Conservation (phyloP, 345 rosid genomes). For the Euphorbia peplus region DNA sequence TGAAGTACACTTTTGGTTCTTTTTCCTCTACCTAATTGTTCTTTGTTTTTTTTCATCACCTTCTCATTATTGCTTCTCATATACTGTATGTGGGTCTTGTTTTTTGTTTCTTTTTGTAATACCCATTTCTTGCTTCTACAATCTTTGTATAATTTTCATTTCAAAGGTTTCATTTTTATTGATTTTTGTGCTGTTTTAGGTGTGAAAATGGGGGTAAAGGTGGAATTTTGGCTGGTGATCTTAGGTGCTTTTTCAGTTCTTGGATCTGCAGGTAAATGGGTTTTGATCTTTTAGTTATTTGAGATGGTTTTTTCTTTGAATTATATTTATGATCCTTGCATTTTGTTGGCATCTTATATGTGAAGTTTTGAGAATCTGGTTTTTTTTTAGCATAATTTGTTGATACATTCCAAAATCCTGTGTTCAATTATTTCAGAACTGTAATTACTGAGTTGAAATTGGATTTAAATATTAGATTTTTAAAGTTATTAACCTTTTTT, state of each 20-base stretch:
- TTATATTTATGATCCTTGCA: conserved; percentile 18
- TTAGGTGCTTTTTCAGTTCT: conserved; percentile 31
- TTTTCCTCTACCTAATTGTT: conserved; percentile 27
- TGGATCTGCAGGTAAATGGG: conserved; percentile 59
- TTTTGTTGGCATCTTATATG: neutral
- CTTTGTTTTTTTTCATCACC: neutral
- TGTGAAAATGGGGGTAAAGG: conserved; percentile 34
- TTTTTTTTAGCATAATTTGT: neutral
- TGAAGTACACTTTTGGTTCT: conserved; percentile 11
- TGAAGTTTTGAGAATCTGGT: conserved; percentile 23
- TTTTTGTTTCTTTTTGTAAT: conserved; percentile 32
- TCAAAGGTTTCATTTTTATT: conserved; percentile 16
- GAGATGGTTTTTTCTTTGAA: conserved; percentile 11
- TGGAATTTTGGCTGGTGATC: conserved; percentile 34
- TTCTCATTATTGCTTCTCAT: conserved; percentile 20
- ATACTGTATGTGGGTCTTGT: conserved; percentile 39
- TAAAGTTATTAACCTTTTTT: neutral
- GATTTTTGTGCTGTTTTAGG: conserved; percentile 13
- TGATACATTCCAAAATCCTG: neutral
- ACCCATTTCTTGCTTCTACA: conserved; percentile 23
- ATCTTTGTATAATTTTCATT: conserved; percentile 18
- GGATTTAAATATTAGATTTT: conserved; percentile 9
- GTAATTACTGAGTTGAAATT: conserved; percentile 9
- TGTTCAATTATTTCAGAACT: no score
- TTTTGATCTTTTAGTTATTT: conserved; percentile 6